These are phyloP conservation scores for Trichothecium sympodiale DNA, from an alignment of 2,329 filamentous ascomycete species.

Conservation along the genomic window DNA sequence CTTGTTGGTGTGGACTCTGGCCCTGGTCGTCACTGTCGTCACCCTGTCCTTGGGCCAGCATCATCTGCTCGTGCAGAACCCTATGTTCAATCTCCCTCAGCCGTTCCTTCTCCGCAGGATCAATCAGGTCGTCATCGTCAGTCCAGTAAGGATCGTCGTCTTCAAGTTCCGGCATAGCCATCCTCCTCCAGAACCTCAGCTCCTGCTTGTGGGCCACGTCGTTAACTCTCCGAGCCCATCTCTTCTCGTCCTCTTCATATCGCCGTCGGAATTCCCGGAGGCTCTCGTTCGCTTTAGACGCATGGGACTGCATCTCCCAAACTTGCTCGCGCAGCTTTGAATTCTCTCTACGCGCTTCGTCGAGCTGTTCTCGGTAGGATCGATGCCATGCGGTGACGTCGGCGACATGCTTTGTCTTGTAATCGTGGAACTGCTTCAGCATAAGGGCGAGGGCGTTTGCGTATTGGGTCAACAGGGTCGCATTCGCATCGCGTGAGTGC, in stretches of 20 bases:
- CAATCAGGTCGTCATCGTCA: slow-evolving; percentile 54
- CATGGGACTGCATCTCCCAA: slow-evolving; percentile 54
- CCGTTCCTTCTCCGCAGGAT: slow-evolving; percentile 47
- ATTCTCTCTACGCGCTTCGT: slow-evolving; percentile 55
- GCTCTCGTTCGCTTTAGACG: slow-evolving; percentile 44
- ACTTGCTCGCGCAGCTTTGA: slow-evolving; percentile 52
- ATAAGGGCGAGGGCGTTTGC: slow-evolving; percentile 45
- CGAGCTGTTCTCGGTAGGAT: slow-evolving; percentile 53
- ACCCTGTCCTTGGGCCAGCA: slow-evolving; percentile 18
- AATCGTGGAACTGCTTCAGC: slow-evolving; percentile 53
- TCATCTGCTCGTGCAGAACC: slow-evolving; percentile 22
- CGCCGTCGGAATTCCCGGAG: slow-evolving; percentile 45
- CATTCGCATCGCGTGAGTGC: slow-evolving; percentile 49
- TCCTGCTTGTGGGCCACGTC: slow-evolving; percentile 44
- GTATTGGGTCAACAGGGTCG: slow-evolving; percentile 45
- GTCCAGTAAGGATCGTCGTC: slow-evolving; percentile 53
- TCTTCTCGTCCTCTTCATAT: slow-evolving; percentile 43
- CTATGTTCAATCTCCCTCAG: slow-evolving; percentile 37
- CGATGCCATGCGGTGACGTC: slow-evolving; percentile 56
- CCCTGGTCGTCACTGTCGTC: slow-evolving; percentile 20
- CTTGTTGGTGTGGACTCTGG: slow-evolving; percentile 8
- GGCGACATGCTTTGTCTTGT: slow-evolving; percentile 50
- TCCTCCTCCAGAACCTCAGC: slow-evolving; percentile 54
- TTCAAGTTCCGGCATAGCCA: slow-evolving; percentile 50
- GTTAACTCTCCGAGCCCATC: slow-evolving; percentile 42